Evolutionary conservation across 108 stramenopile species (phyloP).

Genomic region (Aurantiochytrium sp.): DNA sequence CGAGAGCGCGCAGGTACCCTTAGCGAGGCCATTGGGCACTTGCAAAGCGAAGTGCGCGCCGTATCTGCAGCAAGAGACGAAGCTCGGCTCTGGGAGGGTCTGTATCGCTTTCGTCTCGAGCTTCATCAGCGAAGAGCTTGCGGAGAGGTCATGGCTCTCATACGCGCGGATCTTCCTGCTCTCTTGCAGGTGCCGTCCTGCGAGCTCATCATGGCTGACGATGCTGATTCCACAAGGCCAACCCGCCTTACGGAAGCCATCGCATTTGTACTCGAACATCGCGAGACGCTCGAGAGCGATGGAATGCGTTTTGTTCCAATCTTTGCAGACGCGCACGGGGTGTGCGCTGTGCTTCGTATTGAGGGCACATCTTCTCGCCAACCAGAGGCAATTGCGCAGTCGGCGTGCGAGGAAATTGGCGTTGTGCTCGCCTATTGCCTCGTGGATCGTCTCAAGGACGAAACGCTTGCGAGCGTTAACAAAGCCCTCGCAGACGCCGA

Average conservation of each 20-base stretch:
- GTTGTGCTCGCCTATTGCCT: neutral
- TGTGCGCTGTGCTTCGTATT: neutral
- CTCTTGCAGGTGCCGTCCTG: neutral
- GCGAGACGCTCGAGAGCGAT: neutral
- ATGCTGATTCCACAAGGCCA: no score
- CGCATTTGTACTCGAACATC: neutral
- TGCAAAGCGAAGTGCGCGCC: neutral
- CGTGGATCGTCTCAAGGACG: neutral
- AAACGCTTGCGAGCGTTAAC: neutral
- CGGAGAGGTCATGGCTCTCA: neutral
- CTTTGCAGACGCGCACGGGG: neutral
- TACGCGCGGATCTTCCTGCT: neutral
- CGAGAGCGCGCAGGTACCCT: neutral
- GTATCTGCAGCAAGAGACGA: neutral
- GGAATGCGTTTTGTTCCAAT: neutral
- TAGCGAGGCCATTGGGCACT: neutral
- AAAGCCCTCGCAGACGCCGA: neutral
- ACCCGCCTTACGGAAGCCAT: neutral
- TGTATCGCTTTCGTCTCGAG: neutral
- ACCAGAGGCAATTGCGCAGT: neutral
- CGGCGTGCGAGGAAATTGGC: neutral
- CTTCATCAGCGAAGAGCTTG: neutral
- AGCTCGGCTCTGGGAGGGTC: neutral
- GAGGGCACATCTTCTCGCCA: neutral
- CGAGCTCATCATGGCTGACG: neutral